phyloP scores from a whole-genome alignment of 2,329 filamentous ascomycete genomes.

The Albifimbria verrucaria region DNA sequence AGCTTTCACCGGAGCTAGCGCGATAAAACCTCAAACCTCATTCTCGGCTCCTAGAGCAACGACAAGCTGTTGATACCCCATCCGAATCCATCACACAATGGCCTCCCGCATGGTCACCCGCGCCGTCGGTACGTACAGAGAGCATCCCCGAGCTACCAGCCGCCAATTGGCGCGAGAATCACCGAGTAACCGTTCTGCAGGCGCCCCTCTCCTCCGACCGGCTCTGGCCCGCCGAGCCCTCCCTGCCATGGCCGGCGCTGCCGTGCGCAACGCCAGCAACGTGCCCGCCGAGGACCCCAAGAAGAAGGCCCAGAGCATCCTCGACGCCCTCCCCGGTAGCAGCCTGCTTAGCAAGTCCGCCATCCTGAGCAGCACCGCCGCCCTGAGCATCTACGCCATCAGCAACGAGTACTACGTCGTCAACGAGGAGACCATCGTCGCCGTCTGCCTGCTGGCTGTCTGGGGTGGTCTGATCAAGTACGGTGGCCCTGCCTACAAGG shows the following conservation, averaged over 20 bases:
- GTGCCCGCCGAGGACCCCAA: slow-evolving; percentile 86
- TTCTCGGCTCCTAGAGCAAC: slow-evolving; percentile 41
- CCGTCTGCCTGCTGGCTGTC: slow-evolving; percentile 87
- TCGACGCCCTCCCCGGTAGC: slow-evolving; percentile 90
- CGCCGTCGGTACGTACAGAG: slow-evolving; percentile 84
- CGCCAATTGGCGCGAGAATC: slow-evolving; percentile 9
- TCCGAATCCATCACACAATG: slow-evolving; percentile 72
- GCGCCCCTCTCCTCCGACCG: slow-evolving; percentile 87
- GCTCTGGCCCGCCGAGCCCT: slow-evolving; percentile 71
- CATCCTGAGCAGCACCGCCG: slow-evolving; percentile 89
- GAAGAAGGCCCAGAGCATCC: slow-evolving; percentile 93
- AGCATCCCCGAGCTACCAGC: slow-evolving; percentile 3
- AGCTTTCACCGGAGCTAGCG: slow-evolving; percentile 36
- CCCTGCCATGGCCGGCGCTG: slow-evolving; percentile 68
- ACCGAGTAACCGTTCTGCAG: slow-evolving; percentile 42
- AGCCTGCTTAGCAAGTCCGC: slow-evolving; percentile 93
- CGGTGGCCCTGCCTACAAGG: slow-evolving; percentile 84
- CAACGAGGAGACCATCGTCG: slow-evolving; percentile 97
- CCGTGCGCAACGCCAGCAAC: slow-evolving; percentile 69
- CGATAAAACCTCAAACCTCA: slow-evolving; percentile 51
- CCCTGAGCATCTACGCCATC: slow-evolving; percentile 88
- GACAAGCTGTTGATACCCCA: slow-evolving; percentile 46
- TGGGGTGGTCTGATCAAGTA: slow-evolving; percentile 93
- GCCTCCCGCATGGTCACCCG: slow-evolving; percentile 95
- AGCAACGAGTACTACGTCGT: slow-evolving; percentile 99